Conservation (phyloP, 768 basidiomycete genomes). For the Tricholoma terreum region DNA sequence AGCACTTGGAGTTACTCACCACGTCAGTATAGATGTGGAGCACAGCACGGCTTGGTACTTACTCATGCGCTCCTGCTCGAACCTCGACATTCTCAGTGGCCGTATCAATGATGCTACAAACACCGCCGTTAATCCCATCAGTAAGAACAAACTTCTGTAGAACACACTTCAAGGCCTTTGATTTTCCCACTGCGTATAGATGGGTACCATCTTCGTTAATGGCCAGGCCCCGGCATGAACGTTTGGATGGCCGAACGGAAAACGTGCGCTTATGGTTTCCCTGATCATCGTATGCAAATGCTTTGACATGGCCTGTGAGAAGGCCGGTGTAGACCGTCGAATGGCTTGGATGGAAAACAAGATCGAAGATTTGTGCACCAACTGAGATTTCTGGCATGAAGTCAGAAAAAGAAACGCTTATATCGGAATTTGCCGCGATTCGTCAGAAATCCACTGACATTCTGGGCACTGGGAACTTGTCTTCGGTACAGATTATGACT, state of each 20-base stretch:
- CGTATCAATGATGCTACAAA: conserved; percentile 63
- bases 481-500: too few species aligned
- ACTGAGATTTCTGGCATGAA: conserved; percentile 61
- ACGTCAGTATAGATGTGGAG: conserved; percentile 24
- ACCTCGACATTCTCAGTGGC: conserved; percentile 49
- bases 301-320: conserved; percentile 80
- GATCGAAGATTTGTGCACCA: conserved; percentile 83
- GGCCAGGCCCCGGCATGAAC: conserved; percentile 75
- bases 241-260: conserved; percentile 71
- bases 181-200: conserved; percentile 81
- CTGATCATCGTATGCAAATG: conserved; percentile 74
- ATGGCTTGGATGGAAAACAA: conserved; percentile 77
- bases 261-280: conserved; percentile 57
- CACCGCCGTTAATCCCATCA: conserved; percentile 13
- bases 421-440: too few species aligned
- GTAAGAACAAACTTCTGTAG: neutral
- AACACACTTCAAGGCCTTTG: conserved; percentile 73
- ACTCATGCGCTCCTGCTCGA: conserved; percentile 65
- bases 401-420: neutral
- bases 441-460: too few species aligned
- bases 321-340: conserved; percentile 75
- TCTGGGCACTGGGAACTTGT: too few species aligned
- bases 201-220: conserved; percentile 64
- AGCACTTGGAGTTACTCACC: conserved; percentile 47
- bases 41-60: conserved; percentile 27